Evolutionary conservation across 1,284 basidiomycete species (phyloP), one percentile per base, ranked within the genome.

Genomic region (Phaffia rhodozyma): DNA sequence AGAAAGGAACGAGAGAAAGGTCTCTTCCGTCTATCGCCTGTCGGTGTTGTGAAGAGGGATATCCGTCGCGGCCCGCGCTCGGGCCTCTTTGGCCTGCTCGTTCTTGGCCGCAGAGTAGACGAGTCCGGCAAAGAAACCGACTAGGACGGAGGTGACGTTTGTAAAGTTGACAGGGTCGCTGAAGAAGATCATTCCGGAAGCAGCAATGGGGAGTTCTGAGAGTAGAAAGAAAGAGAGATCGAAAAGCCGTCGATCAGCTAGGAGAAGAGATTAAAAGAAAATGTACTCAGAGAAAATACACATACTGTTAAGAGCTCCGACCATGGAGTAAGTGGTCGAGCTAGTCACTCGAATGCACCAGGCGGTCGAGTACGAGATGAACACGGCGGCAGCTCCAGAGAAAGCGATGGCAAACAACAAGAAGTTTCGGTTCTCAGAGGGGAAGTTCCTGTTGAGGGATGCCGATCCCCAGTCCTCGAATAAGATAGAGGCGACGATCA

Each of bases 301-400:
- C 62, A 20, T 47, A 64, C 62, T 99, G 80, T 99, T 99, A 70
- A 99, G 77, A 0, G 96, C 96, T 9, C 96, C 96, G 60, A 97
- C 93, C 96, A 99, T 98, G 70, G 88, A 92, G 77, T 97, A 99
- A 9, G 96, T 99, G 53, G 96, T 98, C 69, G 92, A 97, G 68
- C 89, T 92, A 32, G 94, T 97, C 30, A 86, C 86, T 55, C 96
- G 86, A 53, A 99, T 86, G 75, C 96, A 98, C 96, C 96, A 98
- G 13, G 96, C 96, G 18, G 96, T 98, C 6, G 91, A 93, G 76
- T 94, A 99, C 38, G 91, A 94, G 72, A 99, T 99, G 62, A 91
- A 89, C 38, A 97, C 94, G 13, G 96, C 96, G 9, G 91, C 93
- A 1, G 91, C 91, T 18, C 96, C 96, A 27, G 93, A 97, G 77